Conservation (phyloP, 1,139 yeast species). For the Pichia sp. region DNA sequence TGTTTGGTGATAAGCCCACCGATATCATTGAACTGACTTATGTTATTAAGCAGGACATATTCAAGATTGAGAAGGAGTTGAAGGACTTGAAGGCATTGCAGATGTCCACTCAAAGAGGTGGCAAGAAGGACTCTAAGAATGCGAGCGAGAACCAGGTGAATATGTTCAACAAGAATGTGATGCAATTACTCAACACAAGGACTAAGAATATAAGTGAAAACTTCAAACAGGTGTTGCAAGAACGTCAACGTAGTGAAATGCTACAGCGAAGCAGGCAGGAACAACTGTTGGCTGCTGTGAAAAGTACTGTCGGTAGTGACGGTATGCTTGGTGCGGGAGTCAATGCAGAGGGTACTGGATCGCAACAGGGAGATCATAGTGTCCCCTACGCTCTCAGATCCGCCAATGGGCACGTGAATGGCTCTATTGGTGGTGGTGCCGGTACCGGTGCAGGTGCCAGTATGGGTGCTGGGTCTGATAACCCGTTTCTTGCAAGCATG, state of each 20-base stretch:
- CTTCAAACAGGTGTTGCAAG: slow-evolving; percentile 80
- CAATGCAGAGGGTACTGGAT: slow-evolving; percentile 2
- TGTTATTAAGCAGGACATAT: slow-evolving; percentile 88
- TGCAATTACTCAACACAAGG: slow-evolving; percentile 77
- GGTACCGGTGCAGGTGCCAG: background rate
- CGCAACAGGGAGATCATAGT: slow-evolving; percentile 3
- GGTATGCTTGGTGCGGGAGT: background rate
- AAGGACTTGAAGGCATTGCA: slow-evolving; percentile 52
- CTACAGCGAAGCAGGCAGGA: slow-evolving; percentile 79
- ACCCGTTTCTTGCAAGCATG: slow-evolving; percentile 32
- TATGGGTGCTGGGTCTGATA: slow-evolving; percentile 21
- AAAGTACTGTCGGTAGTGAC: slow-evolving; percentile 5
- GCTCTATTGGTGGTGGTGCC: slow-evolving; percentile 5
- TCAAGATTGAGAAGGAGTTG: slow-evolving; percentile 73
- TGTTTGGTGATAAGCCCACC: slow-evolving; percentile 89
- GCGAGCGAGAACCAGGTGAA: slow-evolving; percentile 37
- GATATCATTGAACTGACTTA: slow-evolving; percentile 91
- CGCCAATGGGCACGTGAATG: slow-evolving; percentile 1
- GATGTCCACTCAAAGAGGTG: slow-evolving; percentile 15
- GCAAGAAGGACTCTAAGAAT: slow-evolving; percentile 31
- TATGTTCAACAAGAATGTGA: slow-evolving; percentile 79
- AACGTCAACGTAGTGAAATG: slow-evolving; percentile 78
- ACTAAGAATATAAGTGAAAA: slow-evolving; percentile 90
- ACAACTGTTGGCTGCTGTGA: slow-evolving; percentile 47
- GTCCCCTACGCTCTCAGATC: slow-evolving; percentile 26